These are phyloP conservation scores for Sporisorium sorghi DNA, from an alignment of 1,284 basidiomycete genomes.

Conservation along the genomic window DNA sequence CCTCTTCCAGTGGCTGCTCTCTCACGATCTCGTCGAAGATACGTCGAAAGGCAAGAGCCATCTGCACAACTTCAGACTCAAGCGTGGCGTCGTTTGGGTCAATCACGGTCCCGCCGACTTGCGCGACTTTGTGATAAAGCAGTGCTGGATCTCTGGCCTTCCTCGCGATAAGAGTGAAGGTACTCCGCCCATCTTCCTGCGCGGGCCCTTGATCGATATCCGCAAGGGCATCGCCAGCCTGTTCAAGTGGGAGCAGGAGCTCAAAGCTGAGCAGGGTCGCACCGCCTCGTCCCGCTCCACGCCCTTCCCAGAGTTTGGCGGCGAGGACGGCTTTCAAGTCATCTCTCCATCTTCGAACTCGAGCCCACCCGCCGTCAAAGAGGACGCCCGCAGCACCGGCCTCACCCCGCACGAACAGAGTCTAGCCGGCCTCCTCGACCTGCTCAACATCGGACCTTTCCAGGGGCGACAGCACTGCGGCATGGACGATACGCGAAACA, in stretches of 20 bases:
- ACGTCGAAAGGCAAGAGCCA: slow-evolving; percentile 18
- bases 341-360: slow-evolving; percentile 11
- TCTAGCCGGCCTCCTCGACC: slow-evolving; percentile 49
- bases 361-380: not conserved
- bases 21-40: slow-evolving; percentile 70
- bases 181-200: slow-evolving; percentile 52
- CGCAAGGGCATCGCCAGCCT: slow-evolving; percentile 63
- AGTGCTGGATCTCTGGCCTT: slow-evolving; percentile 78
- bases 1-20: slow-evolving; percentile 77
- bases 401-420: slow-evolving; percentile 48
- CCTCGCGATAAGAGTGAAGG: slow-evolving; percentile 14
- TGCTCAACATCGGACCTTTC: slow-evolving; percentile 53
- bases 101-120: slow-evolving; percentile 76
- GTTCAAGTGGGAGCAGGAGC: slow-evolving; percentile 47
- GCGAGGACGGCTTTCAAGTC: slow-evolving; percentile 49
- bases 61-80: slow-evolving; percentile 26
- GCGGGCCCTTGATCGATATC: slow-evolving; percentile 64
- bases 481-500: slow-evolving; percentile 71
- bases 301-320: slow-evolving; percentile 30
- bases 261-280: slow-evolving; percentile 17
- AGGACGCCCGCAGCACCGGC: slow-evolving; percentile 20
- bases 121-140: slow-evolving; percentile 79
- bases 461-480: slow-evolving; percentile 72
- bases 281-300: slow-evolving; percentile 14
- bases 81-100: slow-evolving; percentile 70